phyloP scores from a whole-genome alignment of 2,329 filamentous ascomycete species.

The Ceratocystis huliohia region DNA sequence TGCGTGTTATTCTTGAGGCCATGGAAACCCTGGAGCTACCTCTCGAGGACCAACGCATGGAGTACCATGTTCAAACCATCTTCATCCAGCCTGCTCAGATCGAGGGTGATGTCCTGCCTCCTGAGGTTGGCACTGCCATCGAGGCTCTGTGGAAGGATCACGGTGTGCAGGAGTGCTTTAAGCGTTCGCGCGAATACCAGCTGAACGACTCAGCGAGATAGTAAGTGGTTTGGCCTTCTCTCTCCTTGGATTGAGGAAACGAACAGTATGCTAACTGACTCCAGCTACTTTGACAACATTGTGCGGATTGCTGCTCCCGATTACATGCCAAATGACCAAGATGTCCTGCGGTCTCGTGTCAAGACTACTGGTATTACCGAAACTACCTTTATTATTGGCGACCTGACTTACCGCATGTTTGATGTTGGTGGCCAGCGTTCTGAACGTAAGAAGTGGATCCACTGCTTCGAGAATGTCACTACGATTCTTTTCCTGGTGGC shows the following conservation, averaged over 20 bases:
- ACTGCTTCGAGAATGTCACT: slow-evolving; percentile 96
- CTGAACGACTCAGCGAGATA: slow-evolving; percentile 94
- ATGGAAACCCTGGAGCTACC: slow-evolving; percentile 64
- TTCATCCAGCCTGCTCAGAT: slow-evolving; percentile 98
- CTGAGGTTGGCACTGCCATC: slow-evolving; percentile 86
- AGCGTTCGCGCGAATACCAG: slow-evolving; percentile 89
- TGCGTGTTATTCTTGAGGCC: slow-evolving; percentile 56
- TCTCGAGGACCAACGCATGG: slow-evolving; percentile 79
- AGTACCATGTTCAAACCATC: slow-evolving; percentile 96
- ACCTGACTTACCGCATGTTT: slow-evolving; percentile 94
- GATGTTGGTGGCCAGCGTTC: slow-evolving; percentile 92
- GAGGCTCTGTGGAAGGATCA: slow-evolving; percentile 85
- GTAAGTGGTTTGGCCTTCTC: slow-evolving; percentile 40
- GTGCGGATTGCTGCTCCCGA: slow-evolving; percentile 80
- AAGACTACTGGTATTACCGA: slow-evolving; percentile 97
- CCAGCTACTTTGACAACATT: slow-evolving; percentile 90
- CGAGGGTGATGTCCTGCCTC: slow-evolving; percentile 85
- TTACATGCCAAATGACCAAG: slow-evolving; percentile 90
- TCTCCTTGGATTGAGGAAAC: not conserved
- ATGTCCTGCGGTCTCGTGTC: slow-evolving; percentile 88
- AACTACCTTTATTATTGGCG: slow-evolving; percentile 89
- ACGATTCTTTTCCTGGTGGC: slow-evolving; percentile 94
- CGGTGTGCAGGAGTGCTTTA: slow-evolving; percentile 89
- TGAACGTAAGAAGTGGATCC: slow-evolving; percentile 98
- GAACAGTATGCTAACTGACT: slow-evolving; percentile 27